Evolutionary conservation across 805 yeast species (phyloP), one percentile per base, ranked within the genome.

Genomic region (Nakazawaea populi): DNA sequence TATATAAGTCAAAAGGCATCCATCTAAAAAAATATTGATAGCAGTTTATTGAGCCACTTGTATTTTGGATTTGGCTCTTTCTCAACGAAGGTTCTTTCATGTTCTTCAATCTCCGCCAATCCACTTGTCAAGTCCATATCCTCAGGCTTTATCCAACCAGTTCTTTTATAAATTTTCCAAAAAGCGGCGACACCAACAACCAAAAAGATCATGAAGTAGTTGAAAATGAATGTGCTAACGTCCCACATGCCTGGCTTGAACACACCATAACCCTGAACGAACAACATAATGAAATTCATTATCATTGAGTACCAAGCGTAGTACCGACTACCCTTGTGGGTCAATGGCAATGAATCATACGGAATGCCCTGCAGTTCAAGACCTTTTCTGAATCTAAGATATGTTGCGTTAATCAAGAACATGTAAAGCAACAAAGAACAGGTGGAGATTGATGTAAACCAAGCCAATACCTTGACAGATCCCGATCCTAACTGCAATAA

Each of bases 371-470:
- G 89, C 1, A 71, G 76, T 41, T 65, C 59, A 54, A 80, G 74
- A 1, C 85, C 89, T 48, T 76, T 71, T 60, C 80, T 74, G 67
- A 85, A 87, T 54, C 82, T 76, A 30, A 82, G 56, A 61, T 81
- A 87, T 18, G 85, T 78, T 39, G 75, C 64, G 55, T 80, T 71
- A 59, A 86, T 79, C 50, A 75, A 72, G 48, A 74, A 75, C 68
- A 80, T 84, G 62, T 80, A 83, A 58, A 76, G 77, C 59, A 83
- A 73, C 60, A 83, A 89, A 30, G 87, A 83, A 34, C 81, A 80
- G 4, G 92, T 85, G 52, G 83, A 82, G 53, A 87, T 67, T 57
- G 84, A 83, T 52, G 85, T 78, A 49, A 87, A 72, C 91, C 92
- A 87, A 60, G 75, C 77, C 55, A 87, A 73, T 3, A 87, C 94